Base-by-base conservation (phyloP, 2,329 filamentous ascomycete genomes). In the Ceratocystiopsis sp. region DNA sequence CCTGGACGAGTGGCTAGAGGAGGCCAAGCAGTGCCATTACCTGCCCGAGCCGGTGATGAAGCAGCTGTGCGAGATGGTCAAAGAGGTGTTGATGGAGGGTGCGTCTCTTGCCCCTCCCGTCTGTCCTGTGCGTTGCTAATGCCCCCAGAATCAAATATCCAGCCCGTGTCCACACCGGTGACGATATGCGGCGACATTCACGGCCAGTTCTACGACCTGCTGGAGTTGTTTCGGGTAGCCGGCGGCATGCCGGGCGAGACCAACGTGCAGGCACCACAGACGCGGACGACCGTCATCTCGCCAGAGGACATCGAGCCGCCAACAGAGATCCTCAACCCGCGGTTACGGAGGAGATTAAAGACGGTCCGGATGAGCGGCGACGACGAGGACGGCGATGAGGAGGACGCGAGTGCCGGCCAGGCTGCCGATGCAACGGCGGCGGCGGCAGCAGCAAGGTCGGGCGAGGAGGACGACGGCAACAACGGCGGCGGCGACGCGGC, bases 51-150 rank as follows among this genome's bases (percentile, higher is more conserved):
- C 80, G 49, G 85, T 93, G 56, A 98, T 98, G 91, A 98, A 98
- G 71, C 84, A 93, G 61, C 73, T 98, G 40, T 98, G 91, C 61
- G 91, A 98, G 67, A 93, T 93, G 59, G 91, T 96, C 48, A 98
- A 98, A 68, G 91, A 96, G 64, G 93, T 85, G 51, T 72, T 98
- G 55, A 98, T 98, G 91, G 91, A 98, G 71, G 85, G 85, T 91
- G 59, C 38, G 10, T 7, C 25, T 8, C 25, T 29, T 29, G 9
- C 25, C 25, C 6, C 25, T 29, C 25, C 25, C 19, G 4, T 7
- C 19, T 21, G 4, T 7, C 19, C 7, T 21, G 19, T 7, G 25
- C 7, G 25, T 29, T 29, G 6, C 25, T 25, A 12, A n/a, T 18
- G 8, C 25, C 13, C 2, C 10, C 53, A 93, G 91, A 98, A 65